Percentiles rank a stretch among this genome's conserved stretches.
Evolutionary conservation across 2,329 filamentous ascomycete genomes (phyloP).

Genomic region (Colletotrichum sojae): DNA sequence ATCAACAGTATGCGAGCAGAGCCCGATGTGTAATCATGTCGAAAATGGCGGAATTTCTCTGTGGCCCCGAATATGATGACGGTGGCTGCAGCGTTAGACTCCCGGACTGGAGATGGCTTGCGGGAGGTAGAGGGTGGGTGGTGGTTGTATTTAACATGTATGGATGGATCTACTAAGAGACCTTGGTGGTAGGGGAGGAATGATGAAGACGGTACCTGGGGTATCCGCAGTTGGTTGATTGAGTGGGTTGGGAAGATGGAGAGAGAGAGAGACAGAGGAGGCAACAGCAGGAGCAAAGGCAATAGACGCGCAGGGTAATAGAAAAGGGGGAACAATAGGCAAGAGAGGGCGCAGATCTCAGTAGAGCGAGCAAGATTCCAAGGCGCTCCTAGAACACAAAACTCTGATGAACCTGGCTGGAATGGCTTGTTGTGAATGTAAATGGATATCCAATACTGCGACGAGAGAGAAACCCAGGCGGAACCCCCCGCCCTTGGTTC

Average conservation of each 20-base stretch:
- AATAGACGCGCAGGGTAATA: too few relatives aligned
- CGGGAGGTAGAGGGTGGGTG: slow-evolving; percentile 1
- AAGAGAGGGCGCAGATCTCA: not conserved
- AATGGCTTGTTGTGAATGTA: too few relatives aligned
- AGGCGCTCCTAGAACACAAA: not conserved
- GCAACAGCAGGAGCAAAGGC: not conserved
- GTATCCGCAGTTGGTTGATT: slow-evolving; percentile 13
- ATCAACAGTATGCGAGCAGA: slow-evolving; percentile 8
- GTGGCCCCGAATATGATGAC: not conserved
- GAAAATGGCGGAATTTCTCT: not conserved
- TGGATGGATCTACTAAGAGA: slow-evolving; percentile 19
- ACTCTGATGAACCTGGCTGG: too few relatives aligned
- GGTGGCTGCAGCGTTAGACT: not conserved
- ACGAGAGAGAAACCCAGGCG: too few relatives aligned
- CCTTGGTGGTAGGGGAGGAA: not conserved
- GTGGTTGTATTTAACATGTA: slow-evolving; percentile 34
- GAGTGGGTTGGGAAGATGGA: not conserved
- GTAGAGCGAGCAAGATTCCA: not conserved
- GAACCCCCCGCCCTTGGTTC: too few relatives aligned
- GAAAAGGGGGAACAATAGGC: not conserved
- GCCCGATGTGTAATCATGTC: slow-evolving; percentile 16
- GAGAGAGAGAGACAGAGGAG: not conserved
- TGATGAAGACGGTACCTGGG: too few relatives aligned
- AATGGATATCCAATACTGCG: too few relatives aligned
- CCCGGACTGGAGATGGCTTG: not conserved